phyloP scores from a whole-genome alignment of 495 filamentous ascomycete genomes.

The Penicillium coffeae region DNA sequence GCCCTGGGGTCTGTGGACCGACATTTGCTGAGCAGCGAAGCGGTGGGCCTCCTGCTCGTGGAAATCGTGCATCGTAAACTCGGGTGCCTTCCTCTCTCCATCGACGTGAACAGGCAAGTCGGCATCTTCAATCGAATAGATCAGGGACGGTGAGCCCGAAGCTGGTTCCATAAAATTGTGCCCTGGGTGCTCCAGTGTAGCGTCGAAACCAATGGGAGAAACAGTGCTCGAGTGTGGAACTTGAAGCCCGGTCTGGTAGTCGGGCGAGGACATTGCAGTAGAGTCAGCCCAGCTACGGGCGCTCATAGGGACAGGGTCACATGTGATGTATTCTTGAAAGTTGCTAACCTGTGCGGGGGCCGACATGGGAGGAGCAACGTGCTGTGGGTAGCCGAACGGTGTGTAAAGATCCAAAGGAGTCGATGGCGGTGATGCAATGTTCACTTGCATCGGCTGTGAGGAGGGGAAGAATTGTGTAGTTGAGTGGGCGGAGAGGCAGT shows the following conservation, averaged over 20 bases:
- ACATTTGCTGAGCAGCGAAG: conserved; percentile 38
- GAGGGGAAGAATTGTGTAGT: conserved; percentile 37
- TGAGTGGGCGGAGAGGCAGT: conserved; percentile 40
- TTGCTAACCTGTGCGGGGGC: conserved; percentile 42
- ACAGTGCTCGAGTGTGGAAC: conserved; percentile 33
- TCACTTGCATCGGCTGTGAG: conserved; percentile 44
- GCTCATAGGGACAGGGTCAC: conserved; percentile 31
- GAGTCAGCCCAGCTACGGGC: conserved; percentile 42
- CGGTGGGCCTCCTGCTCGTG: conserved; percentile 38
- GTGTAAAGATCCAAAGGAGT: conserved; percentile 43
- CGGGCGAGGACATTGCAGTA: conserved; percentile 39
- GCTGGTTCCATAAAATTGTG: conserved; percentile 23
- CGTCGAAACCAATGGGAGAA: conserved; percentile 35
- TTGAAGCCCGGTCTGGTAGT: conserved; percentile 32
- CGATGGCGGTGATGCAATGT: conserved; percentile 45
- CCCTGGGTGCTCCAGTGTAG: conserved; percentile 24
- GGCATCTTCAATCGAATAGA: conserved; percentile 35
- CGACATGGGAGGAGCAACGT: conserved; percentile 42
- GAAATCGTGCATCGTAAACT: conserved; percentile 45
- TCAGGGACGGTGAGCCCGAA: conserved; percentile 33
- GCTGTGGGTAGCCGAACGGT: conserved; percentile 35
- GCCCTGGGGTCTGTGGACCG: conserved; percentile 35
- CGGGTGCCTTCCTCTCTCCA: conserved; percentile 30
- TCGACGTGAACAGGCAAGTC: conserved; percentile 28
- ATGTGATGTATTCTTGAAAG: conserved; percentile 39